Evolutionary conservation across 176 grass and related monocot species (phyloP), one percentile per base, ranked within the genome.

Genomic region (Panicum miliaceum): DNA sequence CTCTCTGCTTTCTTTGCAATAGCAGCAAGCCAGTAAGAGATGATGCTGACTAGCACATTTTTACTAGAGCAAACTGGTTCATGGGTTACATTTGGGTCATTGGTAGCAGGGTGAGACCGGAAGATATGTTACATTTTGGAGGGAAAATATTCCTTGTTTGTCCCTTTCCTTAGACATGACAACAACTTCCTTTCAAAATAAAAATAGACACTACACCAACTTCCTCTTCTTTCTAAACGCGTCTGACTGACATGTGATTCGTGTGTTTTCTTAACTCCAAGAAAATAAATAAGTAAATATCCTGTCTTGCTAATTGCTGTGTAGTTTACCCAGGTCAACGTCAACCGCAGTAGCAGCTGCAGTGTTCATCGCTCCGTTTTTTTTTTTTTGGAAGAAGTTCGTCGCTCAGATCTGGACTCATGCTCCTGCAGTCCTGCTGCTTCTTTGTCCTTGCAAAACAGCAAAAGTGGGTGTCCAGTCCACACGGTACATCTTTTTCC

Each of bases 251-350:
- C 62, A 26, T 20, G 66, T 63, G 54, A 48, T 73, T 16, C 34
- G n/a, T 61, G 18, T 70, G 27, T 12, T 25, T 38, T 68, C 0
- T 15, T 27, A 6, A 25, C 66, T 23, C 38, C 67, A 32, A 22
- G 20, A 69, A 14, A 69, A 43, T 60, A 1, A 26, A 60, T 12
- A 69, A 43, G 12, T 15, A 69, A 42, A 38, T 14, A 7, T 32
- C 23, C 5, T 32, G 1, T 36, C 14, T 19, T 9, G 65, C 65
- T 68, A 59, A 66, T 73, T 47, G 56, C 7, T 3, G n/a, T 6
- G 5, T 18, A 83, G 42, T 59, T 36, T 26, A 82, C 4, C 64
- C 64, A 22, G 41, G 67, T 84, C 60, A 76, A 66, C 23, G 71
- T 76, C 69, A 64, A 65, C 50, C 22, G 18, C 36, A 27, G n/a